Conservation (phyloP, 1,284 basidiomycete genomes). For the Trichosporon inkin region DNA sequence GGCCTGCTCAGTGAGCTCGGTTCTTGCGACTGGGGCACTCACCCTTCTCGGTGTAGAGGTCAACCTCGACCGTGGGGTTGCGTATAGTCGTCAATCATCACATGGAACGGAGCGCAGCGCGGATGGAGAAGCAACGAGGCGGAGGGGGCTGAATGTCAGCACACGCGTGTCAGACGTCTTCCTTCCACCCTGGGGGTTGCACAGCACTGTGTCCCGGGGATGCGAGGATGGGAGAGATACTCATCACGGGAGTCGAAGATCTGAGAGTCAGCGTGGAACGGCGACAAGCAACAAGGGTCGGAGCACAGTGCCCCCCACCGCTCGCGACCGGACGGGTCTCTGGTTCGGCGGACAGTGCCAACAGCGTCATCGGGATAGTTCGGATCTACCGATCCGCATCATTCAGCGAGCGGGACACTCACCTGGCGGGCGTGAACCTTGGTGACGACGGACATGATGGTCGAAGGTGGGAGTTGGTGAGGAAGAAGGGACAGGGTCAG, state of each 20-base stretch:
- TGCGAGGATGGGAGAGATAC: constrained; percentile 20
- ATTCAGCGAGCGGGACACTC: neutral
- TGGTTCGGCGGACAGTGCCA: neutral
- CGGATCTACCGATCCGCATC: neutral
- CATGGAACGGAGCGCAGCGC: neutral
- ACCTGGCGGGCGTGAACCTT: constrained; percentile 87
- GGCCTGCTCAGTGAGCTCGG: constrained; percentile 56
- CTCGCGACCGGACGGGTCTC: no score
- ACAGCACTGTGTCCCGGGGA: neutral
- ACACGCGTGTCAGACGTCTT: constrained; percentile 9
- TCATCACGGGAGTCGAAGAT: constrained; percentile 92
- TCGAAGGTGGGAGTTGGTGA: neutral
- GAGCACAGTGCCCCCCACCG: neutral
- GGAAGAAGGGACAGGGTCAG: constrained; percentile 11
- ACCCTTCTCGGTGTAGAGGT: constrained; percentile 83
- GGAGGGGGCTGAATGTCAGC: constrained; percentile 27
- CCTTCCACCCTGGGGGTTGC: neutral
- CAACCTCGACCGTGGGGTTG: constrained; percentile 94
- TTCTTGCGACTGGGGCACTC: constrained; percentile 26
- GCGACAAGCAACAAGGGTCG: neutral
- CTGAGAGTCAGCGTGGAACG: constrained; percentile 51
- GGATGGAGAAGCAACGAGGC: neutral
- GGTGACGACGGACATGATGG: constrained; percentile 70
- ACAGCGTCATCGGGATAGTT: neutral
- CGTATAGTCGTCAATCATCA: constrained; percentile 37